phyloP scores from a whole-genome alignment of 2,329 filamentous ascomycete genomes.

The Colletotrichum euphorbiae region DNA sequence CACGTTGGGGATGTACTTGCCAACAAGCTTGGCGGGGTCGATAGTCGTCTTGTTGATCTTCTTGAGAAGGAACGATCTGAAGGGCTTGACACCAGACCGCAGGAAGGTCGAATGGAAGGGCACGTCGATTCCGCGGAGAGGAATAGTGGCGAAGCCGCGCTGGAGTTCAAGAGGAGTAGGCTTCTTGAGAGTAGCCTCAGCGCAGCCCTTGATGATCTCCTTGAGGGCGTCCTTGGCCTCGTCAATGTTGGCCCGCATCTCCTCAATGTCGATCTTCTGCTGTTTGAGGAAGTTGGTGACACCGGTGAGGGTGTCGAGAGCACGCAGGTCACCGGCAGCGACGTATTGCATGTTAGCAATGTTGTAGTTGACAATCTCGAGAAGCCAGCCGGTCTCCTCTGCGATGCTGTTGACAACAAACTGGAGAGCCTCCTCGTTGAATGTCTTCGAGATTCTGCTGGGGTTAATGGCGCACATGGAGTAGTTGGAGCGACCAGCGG shows the following conservation, averaged over 20 bases:
- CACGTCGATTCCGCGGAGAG: conserved; percentile 96
- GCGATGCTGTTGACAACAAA: conserved; percentile 97
- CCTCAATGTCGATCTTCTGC: conserved; percentile 97
- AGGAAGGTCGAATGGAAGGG: conserved; percentile 99
- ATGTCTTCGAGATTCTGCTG: conserved; percentile 97
- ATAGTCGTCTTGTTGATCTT: conserved; percentile 99
- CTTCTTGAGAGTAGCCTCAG: conserved; percentile 89
- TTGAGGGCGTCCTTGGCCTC: conserved; percentile 91
- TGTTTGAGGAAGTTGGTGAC: conserved; percentile 96
- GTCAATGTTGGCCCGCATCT: conserved; percentile 89
- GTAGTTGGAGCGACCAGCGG: conserved; percentile 93
- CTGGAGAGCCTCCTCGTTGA: conserved; percentile 96
- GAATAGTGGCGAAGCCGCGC: conserved; percentile 96
- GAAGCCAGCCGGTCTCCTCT: conserved; percentile 92
- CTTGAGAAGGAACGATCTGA: conserved; percentile 98
- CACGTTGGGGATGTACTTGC: conserved; percentile 99
- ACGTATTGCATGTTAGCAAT: conserved; percentile 82
- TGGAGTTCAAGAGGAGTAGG: conserved; percentile 88
- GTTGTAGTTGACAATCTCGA: conserved; percentile 99
- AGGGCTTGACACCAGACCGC: conserved; percentile 97
- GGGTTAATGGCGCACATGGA: conserved; percentile 99
- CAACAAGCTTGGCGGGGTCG: conserved; percentile 94
- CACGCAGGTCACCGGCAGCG: conserved; percentile 76
- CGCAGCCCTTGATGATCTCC: conserved; percentile 90
- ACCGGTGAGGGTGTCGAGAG: conserved; percentile 78